A percentile compares a stretch with the other conserved stretches of the same genome.
Evolutionary conservation across 1,284 basidiomycete genomes (phyloP).

Genomic region (Cronartium quercuum): DNA sequence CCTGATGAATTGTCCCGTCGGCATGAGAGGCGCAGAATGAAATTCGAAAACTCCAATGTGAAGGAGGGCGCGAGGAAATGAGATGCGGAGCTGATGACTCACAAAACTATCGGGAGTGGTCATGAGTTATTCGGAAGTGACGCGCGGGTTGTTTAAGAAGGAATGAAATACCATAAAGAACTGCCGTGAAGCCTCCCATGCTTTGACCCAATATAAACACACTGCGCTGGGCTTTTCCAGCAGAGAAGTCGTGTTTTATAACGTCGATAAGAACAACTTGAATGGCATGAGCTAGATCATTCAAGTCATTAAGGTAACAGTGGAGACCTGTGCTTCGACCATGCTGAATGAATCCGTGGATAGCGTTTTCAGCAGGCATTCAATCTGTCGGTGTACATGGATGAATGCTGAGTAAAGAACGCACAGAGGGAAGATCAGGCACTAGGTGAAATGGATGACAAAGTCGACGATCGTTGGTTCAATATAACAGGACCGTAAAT

Average conservation of each 20-base stretch:
- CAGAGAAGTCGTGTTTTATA: slow-evolving; percentile 17
- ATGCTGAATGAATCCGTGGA: slow-evolving; percentile 8
- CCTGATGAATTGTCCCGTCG: neutral
- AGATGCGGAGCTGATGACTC: no score
- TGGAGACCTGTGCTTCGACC: slow-evolving; percentile 38
- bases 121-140: neutral
- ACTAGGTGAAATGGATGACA: neutral
- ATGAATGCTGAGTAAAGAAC: neutral
- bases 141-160: neutral
- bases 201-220: slow-evolving; percentile 25
- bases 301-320: slow-evolving; percentile 11
- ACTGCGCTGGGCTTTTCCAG: slow-evolving; percentile 8
- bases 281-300: slow-evolving; percentile 24
- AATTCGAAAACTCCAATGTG: no score
- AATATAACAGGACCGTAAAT: neutral
- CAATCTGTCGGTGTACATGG: neutral
- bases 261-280: slow-evolving; percentile 26
- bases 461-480: neutral
- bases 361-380: neutral
- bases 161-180: slow-evolving; percentile 20
- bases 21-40: neutral
- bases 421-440: slow-evolving; percentile 26
- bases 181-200: slow-evolving; percentile 24
- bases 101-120: neutral
- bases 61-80: no score